Percentiles rank a stretch among this genome's conserved stretches.
Conservation (phyloP, 805 yeast species). For the Metschnikowia aberdeeniae region DNA sequence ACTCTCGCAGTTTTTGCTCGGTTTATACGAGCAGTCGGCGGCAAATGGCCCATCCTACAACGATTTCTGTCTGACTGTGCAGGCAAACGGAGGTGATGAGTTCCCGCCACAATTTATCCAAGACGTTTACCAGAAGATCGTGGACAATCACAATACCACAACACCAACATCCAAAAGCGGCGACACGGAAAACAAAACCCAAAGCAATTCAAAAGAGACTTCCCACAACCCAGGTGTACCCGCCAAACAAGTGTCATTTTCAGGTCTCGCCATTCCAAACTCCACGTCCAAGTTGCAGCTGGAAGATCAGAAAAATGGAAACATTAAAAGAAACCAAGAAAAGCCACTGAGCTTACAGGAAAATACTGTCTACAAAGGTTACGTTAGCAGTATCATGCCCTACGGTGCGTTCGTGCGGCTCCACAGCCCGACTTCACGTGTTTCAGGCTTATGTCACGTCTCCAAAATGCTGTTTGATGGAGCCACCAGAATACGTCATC, state of each 20-base stretch:
- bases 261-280: constrained; percentile 1
- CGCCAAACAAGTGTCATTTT: background rate
- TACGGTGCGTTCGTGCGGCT: constrained; percentile 80
- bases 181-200: too few species aligned
- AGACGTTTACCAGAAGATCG: constrained; percentile 18
- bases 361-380: constrained; percentile 52
- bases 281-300: background rate
- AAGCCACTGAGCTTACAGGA: background rate
- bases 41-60: constrained; percentile 6
- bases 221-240: background rate
- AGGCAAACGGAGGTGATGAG: constrained; percentile 39
- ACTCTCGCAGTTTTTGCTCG: constrained; percentile 26
- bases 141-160: too few species aligned
- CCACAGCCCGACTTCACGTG: constrained; percentile 19
- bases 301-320: too few species aligned
- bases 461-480: constrained; percentile 56
- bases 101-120: constrained; percentile 32
- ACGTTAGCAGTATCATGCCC: constrained; percentile 52
- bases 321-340: background rate
- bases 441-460: constrained; percentile 71
- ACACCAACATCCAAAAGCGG: background rate
- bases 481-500: constrained; percentile 47
- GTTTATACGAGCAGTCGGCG: constrained; percentile 21
- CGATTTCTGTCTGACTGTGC: constrained; percentile 17
- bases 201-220: too few species aligned